These are phyloP conservation scores for Xylariaceae sp. DNA, from an alignment of 2,329 filamentous ascomycete genomes.

Conservation along the genomic window DNA sequence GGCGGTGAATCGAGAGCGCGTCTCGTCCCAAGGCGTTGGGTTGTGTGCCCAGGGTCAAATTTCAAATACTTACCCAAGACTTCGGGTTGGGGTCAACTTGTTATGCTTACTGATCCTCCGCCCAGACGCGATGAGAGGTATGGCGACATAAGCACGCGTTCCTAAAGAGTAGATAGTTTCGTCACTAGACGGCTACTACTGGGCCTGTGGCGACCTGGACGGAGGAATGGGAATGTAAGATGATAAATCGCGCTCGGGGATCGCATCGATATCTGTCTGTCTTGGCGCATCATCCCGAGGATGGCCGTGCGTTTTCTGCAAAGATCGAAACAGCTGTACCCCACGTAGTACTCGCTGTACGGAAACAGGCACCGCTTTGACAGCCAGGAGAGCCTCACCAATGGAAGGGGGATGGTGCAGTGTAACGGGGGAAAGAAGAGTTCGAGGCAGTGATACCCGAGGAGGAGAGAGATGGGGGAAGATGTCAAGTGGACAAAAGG, in stretches of 20 bases:
- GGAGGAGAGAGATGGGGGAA: neutral
- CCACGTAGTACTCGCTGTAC: neutral
- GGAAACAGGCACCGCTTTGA: neutral
- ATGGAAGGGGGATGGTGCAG: conserved; percentile 1
- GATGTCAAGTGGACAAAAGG: conserved; percentile 9
- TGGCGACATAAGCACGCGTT: neutral
- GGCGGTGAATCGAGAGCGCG: conserved; percentile 10
- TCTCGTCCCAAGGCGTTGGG: conserved; percentile 12
- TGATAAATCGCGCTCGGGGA: neutral
- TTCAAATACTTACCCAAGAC: too few species aligned
- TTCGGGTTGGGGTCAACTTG: conserved; percentile 10
- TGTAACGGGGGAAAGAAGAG: conserved; percentile 4
- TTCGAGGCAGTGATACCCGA: conserved; percentile 15
- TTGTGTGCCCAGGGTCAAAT: too few species aligned
- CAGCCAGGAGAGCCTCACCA: conserved; percentile 3
- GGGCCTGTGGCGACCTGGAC: neutral
- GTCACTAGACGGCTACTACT: neutral
- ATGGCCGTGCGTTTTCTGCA: neutral
- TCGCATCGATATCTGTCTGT: neutral
- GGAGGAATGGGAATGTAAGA: neutral
- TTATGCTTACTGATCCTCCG: conserved; percentile 11
- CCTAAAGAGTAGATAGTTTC: neutral
- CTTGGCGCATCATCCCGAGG: neutral
- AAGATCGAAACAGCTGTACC: neutral
- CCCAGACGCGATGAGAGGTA: neutral